Conservation (phyloP, 192 early-diverging fungal genomes). For the Linnemannia elongata region DNA sequence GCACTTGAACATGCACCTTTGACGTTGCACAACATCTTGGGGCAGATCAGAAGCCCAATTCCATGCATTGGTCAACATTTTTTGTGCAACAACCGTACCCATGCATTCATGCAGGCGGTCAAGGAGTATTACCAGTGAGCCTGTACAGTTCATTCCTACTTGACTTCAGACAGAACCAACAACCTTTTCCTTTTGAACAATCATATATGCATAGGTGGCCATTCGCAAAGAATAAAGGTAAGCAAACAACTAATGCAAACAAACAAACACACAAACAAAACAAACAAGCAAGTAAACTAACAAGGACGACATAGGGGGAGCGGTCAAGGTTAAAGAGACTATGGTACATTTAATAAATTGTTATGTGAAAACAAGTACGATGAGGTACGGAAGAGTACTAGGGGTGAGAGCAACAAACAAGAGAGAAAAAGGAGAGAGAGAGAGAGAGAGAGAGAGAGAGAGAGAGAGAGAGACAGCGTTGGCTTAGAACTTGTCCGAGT, state of each 20-base stretch:
- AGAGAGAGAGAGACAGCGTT: background rate
- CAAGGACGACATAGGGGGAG: too few relatives aligned
- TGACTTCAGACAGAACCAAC: too few relatives aligned
- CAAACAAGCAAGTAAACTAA: background rate
- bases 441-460: background rate
- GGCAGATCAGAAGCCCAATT: background rate
- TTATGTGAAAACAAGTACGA: background rate
- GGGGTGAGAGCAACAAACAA: background rate
- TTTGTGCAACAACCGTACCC: background rate
- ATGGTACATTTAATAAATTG: constrained; percentile 6
- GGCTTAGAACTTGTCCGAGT: constrained; percentile 5
- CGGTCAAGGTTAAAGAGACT: background rate
- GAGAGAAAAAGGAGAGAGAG: background rate
- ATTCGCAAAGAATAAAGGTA: background rate
- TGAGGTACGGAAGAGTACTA: background rate
- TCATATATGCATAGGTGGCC: background rate
- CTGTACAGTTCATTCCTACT: too few relatives aligned
- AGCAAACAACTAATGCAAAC: background rate
- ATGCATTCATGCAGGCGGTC: too few relatives aligned
- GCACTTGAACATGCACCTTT: background rate
- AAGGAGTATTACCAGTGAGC: too few relatives aligned
- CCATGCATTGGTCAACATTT: too few relatives aligned
- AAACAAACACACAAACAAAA: background rate
- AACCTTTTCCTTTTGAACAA: too few relatives aligned
- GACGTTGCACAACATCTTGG: background rate